phyloP scores from a whole-genome alignment of 345 rosid species.

The Linum usitatissimum region DNA sequence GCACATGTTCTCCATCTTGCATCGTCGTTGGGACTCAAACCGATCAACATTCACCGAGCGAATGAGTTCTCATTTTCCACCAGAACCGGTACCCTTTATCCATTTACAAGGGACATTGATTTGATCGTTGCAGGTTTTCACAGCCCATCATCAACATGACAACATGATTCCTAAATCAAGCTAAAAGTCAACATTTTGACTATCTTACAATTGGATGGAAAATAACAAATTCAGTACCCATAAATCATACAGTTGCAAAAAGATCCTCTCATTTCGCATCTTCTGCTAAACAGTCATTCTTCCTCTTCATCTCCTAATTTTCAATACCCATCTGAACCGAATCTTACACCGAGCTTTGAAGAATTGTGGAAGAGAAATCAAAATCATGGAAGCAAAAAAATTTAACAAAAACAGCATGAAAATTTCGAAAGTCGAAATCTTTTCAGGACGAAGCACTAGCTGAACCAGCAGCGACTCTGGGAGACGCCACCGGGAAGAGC shows the following conservation, averaged over 20 bases:
- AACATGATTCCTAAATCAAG: too few species aligned
- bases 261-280: not conserved
- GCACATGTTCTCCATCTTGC: too few species aligned
- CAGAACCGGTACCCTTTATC: too few species aligned
- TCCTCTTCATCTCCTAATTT: not conserved
- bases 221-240: not conserved
- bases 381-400: not conserved
- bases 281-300: not conserved
- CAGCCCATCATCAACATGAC: too few species aligned
- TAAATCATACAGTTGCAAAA: not conserved
- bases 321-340: not conserved
- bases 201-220: not conserved
- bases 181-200: not conserved
- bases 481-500: slow-evolving; percentile 66
- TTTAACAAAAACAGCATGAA: too few species aligned
- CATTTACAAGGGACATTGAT: too few species aligned
- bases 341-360: not conserved
- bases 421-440: not conserved
- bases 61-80: too few species aligned
- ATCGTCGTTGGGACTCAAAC: too few species aligned
- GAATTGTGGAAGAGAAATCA: not conserved
- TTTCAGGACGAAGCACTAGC: not conserved
- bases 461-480: slow-evolving; percentile 13
- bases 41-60: too few species aligned
- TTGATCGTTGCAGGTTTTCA: too few species aligned